Percentiles rank a stretch among this genome's conserved stretches.
Conservation (phyloP, 192 early-diverging fungal genomes). For the Pecoramyces ruminantium region DNA sequence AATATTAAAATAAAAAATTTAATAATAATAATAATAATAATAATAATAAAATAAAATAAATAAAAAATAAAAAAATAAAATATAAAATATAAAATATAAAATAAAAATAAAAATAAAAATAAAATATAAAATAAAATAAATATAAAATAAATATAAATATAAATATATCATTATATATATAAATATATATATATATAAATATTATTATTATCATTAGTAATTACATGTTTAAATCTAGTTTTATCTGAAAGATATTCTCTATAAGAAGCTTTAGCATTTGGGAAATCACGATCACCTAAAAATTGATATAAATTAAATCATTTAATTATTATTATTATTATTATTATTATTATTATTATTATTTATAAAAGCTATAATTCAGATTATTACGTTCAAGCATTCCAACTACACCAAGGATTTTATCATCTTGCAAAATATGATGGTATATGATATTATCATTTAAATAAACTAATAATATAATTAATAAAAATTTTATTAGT, state of each 20-base stretch:
- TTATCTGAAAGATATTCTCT: conserved; percentile 44
- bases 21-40: too few species aligned
- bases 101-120: too few species aligned
- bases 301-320: not conserved
- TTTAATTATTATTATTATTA: not conserved
- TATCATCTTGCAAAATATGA: conserved; percentile 55
- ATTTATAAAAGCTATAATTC: too few species aligned
- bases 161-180: too few species aligned
- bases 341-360: not conserved
- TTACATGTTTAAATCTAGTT: conserved; percentile 19
- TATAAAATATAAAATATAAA: conserved; percentile 35
- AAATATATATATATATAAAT: too few species aligned
- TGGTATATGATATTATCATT: conserved; percentile 64
- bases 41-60: too few species aligned
- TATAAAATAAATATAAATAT: not conserved
- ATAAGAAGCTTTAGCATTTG: conserved; percentile 50
- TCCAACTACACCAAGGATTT: conserved; percentile 50
- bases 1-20: too few species aligned
- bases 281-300: conserved; percentile 58
- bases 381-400: conserved; percentile 88
- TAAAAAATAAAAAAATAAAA: too few species aligned
- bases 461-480: conserved; percentile 36
- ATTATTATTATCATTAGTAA: too few species aligned
- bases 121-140: too few species aligned
- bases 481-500: not conserved